These are phyloP conservation scores for Ophiostoma montium DNA, from an alignment of 2,329 filamentous ascomycete genomes.

Conservation along the genomic window DNA sequence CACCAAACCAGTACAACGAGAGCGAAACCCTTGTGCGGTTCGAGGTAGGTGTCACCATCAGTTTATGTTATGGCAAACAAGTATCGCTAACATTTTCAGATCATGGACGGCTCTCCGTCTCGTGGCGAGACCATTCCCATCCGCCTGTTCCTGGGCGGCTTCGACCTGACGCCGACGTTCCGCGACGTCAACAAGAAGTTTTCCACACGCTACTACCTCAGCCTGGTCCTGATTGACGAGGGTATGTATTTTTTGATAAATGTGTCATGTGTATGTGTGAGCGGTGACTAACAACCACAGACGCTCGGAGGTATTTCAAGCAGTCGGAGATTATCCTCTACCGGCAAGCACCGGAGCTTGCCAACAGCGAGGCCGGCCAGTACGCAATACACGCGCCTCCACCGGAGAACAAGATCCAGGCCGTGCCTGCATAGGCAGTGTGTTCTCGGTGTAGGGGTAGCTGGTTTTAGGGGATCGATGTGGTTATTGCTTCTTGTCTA, in stretches of 20 bases:
- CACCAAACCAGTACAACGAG: constrained; percentile 98
- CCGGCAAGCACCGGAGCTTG: constrained; percentile 57
- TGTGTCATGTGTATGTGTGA: neutral
- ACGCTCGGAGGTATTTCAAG: constrained; percentile 96
- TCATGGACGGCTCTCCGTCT: constrained; percentile 98
- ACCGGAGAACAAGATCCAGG: constrained; percentile 27
- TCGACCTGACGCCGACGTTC: constrained; percentile 95
- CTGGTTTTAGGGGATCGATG: neutral
- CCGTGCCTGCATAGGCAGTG: neutral
- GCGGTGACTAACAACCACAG: constrained; percentile 30
- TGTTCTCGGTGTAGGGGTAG: neutral
- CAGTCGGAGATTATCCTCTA: constrained; percentile 97
- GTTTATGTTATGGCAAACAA: neutral
- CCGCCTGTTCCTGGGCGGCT: constrained; percentile 88
- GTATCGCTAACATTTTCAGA: constrained; percentile 35
- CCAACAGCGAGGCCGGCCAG: constrained; percentile 23
- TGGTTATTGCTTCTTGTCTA: neutral
- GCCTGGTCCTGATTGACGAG: constrained; percentile 89
- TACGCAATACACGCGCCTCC: constrained; percentile 23
- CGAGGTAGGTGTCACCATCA: constrained; percentile 43
- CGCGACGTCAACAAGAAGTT: constrained; percentile 99
- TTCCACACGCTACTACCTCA: constrained; percentile 94
- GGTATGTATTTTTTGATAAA: constrained; percentile 32
- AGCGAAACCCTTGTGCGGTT: constrained; percentile 96
- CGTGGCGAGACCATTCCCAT: constrained; percentile 93